Conservation (phyloP, 495 filamentous ascomycete species). For the Xylaria telfairii region DNA sequence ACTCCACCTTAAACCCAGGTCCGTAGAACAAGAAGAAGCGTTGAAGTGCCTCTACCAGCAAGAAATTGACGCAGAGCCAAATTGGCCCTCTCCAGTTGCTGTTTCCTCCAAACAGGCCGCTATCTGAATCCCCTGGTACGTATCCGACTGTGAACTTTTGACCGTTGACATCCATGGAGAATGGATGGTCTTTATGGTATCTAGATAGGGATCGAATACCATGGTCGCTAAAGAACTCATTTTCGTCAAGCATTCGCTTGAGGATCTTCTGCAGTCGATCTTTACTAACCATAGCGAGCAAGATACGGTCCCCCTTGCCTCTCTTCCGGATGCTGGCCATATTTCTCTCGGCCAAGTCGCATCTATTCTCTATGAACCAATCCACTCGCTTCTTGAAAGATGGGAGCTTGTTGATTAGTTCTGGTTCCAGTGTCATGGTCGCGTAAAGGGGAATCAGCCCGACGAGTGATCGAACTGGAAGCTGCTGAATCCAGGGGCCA, state of each 20-base stretch:
- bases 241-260: constrained; percentile 89
- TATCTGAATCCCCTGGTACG: constrained; percentile 92
- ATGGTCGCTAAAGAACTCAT: constrained; percentile 87
- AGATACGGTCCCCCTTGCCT: constrained; percentile 84
- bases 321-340: constrained; percentile 88
- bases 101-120: constrained; percentile 92
- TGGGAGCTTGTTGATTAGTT: constrained; percentile 88
- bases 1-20: constrained; percentile 84
- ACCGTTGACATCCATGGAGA: constrained; percentile 94
- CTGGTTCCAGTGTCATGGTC: constrained; percentile 88
- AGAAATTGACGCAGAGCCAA: constrained; percentile 95
- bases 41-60: constrained; percentile 89
- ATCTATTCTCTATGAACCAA: constrained; percentile 89
- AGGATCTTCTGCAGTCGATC: constrained; percentile 86
- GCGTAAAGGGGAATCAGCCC: constrained; percentile 93
- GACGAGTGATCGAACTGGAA: constrained; percentile 89
- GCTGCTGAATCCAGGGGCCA: constrained; percentile 87
- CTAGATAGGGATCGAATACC: constrained; percentile 95
- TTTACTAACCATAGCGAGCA: constrained; percentile 87
- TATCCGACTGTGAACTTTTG: constrained; percentile 89
- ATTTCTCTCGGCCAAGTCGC: constrained; percentile 86
- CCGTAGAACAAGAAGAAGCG: constrained; percentile 97
- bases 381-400: constrained; percentile 91
- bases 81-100: constrained; percentile 96
- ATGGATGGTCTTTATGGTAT: constrained; percentile 86